These are phyloP conservation scores for Pinus taeda DNA, from an alignment of 75 land plant genomes.

Conservation along the genomic window DNA sequence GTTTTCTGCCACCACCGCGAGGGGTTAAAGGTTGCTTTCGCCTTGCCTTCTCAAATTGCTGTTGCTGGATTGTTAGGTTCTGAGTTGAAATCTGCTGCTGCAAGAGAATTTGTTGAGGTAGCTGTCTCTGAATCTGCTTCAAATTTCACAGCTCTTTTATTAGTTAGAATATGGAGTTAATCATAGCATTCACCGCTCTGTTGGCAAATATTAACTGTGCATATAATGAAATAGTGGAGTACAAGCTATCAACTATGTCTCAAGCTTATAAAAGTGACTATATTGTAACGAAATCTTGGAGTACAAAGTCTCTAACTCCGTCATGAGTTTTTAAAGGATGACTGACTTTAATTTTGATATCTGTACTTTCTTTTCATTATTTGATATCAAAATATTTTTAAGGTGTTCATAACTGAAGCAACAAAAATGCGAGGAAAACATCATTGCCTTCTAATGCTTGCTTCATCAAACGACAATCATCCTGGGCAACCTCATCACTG, in stretches of 20 bases:
- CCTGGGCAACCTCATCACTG: too few relatives aligned
- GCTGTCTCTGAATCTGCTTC: slow-evolving; percentile 39
- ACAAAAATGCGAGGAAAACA: too few relatives aligned
- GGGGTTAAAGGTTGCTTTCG: slow-evolving; percentile 28
- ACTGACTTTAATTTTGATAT: not conserved
- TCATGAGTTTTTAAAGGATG: not conserved
- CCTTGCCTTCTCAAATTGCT: slow-evolving; percentile 32
- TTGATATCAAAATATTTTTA: too few relatives aligned
- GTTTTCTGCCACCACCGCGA: slow-evolving; percentile 18
- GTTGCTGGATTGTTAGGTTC: slow-evolving; percentile 42
- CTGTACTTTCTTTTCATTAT: too few relatives aligned
- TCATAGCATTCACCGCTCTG: not conserved
- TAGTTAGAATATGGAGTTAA: too few relatives aligned
- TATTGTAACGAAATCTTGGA: not conserved
- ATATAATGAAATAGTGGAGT: not conserved
- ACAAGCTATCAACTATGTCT: not conserved
- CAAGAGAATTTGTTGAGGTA: slow-evolving; percentile 52
- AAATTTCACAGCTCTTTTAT: not conserved
- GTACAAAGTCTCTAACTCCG: not conserved
- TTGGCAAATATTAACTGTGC: not conserved
- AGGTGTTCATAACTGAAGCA: too few relatives aligned
- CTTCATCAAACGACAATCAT: too few relatives aligned
- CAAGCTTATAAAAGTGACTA: not conserved
- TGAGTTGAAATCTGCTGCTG: slow-evolving; percentile 46
- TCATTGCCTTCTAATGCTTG: too few relatives aligned